Conservation (phyloP, 371 early-diverging fungal species). For the Mucor racemosus region DNA sequence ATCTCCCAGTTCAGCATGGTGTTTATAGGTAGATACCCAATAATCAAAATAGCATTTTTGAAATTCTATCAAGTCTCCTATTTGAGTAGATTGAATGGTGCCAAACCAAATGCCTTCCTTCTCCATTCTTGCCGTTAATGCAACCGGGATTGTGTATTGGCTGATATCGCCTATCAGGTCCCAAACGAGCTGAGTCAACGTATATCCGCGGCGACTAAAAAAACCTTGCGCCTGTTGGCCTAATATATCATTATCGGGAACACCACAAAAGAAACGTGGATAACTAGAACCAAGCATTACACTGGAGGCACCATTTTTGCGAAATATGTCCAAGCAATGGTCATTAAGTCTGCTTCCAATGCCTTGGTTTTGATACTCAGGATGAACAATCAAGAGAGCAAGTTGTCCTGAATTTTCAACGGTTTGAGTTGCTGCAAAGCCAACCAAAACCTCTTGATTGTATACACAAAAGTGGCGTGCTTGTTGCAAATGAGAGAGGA, state of each 20-base stretch:
- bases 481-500: slow-evolving; percentile 27
- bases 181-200: slow-evolving; percentile 28
- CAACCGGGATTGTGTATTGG: slow-evolving; percentile 29
- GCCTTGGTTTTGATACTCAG: slow-evolving; percentile 33
- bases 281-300: slow-evolving; percentile 43
- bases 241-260: slow-evolving; percentile 35
- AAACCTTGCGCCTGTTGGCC: slow-evolving; percentile 29
- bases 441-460: slow-evolving; percentile 27
- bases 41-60: slow-evolving; percentile 39
- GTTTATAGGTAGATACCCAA: slow-evolving; percentile 50
- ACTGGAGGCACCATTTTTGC: slow-evolving; percentile 12
- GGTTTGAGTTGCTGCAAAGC: slow-evolving; percentile 46
- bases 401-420: slow-evolving; percentile 35
- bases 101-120: slow-evolving; percentile 45
- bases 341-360: slow-evolving; percentile 43
- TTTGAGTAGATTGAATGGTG: slow-evolving; percentile 25
- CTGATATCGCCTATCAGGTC: slow-evolving; percentile 40
- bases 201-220: slow-evolving; percentile 49
- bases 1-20: slow-evolving; percentile 50
- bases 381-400: slow-evolving; percentile 41
- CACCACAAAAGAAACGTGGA: slow-evolving; percentile 57
- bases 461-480: slow-evolving; percentile 34
- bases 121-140: slow-evolving; percentile 33
- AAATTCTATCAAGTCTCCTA: slow-evolving; percentile 40
- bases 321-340: slow-evolving; percentile 31